These are phyloP conservation scores for Ogataea wickerhamii DNA, from an alignment of 805 yeast species.

Conservation along the genomic window DNA sequence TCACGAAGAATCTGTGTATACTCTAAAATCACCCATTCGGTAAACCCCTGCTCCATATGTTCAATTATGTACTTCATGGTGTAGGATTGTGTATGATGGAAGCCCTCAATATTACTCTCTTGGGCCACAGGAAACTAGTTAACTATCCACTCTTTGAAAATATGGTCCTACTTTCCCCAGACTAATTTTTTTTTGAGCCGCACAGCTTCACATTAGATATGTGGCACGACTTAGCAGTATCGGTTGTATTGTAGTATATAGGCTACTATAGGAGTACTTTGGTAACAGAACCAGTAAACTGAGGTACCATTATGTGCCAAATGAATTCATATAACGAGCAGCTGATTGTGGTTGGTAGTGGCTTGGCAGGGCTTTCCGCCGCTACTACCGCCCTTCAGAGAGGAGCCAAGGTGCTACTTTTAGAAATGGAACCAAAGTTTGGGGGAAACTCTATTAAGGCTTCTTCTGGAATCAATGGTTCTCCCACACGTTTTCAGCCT, in stretches of 20 bases:
- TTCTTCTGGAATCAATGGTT: conserved; percentile 72
- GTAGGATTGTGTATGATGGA: neutral
- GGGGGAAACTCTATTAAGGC: conserved; percentile 69
- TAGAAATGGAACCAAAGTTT: conserved; percentile 58
- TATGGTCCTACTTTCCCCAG: neutral
- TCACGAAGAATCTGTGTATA: conserved; percentile 80
- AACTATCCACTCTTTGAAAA: too few species aligned
- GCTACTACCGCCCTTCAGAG: conserved; percentile 14
- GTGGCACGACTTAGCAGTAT: too few species aligned
- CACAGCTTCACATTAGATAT: too few species aligned
- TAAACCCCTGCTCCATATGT: conserved; percentile 96
- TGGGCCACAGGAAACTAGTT: too few species aligned
- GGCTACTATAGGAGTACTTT: too few species aligned
- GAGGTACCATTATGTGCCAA: too few species aligned
- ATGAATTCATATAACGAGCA: conserved; percentile 16
- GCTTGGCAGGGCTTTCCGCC: conserved; percentile 51
- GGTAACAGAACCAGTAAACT: too few species aligned
- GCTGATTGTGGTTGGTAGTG: conserved; percentile 51
- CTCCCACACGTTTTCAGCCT: conserved; percentile 59
- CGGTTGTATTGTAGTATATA: too few species aligned
- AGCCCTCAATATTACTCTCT: neutral
- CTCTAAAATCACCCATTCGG: conserved; percentile 92
- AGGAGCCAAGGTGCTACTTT: conserved; percentile 50
- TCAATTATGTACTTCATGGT: conserved; percentile 95
- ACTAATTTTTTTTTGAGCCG: neutral